Percentiles rank a stretch among this genome's conserved stretches.
phyloP scores from a whole-genome alignment of 2,329 filamentous ascomycete species.

The Cladosporium sp. region DNA sequence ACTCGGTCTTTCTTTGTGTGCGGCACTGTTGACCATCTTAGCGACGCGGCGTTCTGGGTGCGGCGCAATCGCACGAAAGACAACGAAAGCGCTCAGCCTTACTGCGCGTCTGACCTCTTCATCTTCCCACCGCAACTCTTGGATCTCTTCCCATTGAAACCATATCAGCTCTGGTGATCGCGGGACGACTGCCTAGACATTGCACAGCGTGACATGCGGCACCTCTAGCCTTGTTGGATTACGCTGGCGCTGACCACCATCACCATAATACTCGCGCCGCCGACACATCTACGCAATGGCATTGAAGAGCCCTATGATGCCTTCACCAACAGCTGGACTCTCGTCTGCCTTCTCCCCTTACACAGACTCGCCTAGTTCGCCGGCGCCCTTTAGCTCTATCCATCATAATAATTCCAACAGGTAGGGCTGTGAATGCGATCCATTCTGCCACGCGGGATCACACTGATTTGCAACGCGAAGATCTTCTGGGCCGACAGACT shows the following conservation, averaged over 20 bases:
- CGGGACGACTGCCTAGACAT: neutral
- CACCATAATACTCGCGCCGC: neutral
- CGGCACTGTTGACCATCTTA: neutral
- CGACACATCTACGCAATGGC: slow-evolving; percentile 21
- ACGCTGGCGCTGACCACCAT: neutral
- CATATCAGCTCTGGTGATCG: neutral
- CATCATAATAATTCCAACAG: slow-evolving; percentile 36
- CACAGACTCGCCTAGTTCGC: slow-evolving; percentile 48
- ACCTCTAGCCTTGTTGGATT: neutral
- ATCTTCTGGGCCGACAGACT: slow-evolving; percentile 44
- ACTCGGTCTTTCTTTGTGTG: neutral
- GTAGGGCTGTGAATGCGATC: slow-evolving; percentile 20
- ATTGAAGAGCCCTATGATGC: slow-evolving; percentile 36
- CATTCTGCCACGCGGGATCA: neutral
- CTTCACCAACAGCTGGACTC: slow-evolving; percentile 36
- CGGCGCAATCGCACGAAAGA: neutral
- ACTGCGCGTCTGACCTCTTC: slow-evolving; percentile 2
- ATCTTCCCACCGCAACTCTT: neutral
- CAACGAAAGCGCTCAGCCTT: neutral
- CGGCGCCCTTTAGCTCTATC: slow-evolving; percentile 40
- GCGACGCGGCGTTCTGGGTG: neutral
- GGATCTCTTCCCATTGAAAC: neutral
- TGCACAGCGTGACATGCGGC: neutral
- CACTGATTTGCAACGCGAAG: slow-evolving; percentile 30
- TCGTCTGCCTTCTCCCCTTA: slow-evolving; percentile 49